Conservation (phyloP, 2,329 filamentous ascomycete species). For the Fusarium nygamai region DNA sequence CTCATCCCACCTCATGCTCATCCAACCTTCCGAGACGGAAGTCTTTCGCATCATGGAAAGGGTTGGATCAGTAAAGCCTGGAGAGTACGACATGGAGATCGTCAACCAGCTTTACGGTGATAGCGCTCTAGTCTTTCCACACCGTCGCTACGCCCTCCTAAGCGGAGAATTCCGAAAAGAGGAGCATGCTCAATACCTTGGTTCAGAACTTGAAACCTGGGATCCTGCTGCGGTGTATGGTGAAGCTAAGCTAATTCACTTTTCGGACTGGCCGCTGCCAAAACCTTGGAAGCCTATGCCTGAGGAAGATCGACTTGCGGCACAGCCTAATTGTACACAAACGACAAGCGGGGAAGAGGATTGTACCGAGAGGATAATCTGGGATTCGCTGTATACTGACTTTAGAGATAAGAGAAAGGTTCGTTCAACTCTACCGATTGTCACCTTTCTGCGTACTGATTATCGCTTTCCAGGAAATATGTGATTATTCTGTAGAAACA, state of each 20-base stretch:
- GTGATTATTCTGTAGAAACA: not conserved
- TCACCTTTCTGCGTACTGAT: rapidly evolving
- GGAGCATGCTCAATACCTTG: conserved; percentile 57
- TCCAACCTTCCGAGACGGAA: conserved; percentile 66
- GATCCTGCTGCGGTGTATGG: conserved; percentile 61
- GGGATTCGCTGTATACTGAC: conserved; percentile 60
- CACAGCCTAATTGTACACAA: conserved; percentile 51
- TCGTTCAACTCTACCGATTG: rapidly evolving
- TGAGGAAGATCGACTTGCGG: not conserved
- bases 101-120: conserved; percentile 70
- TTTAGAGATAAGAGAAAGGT: conserved; percentile 39
- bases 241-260: conserved; percentile 75
- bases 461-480: rapidly evolving
- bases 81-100: conserved; percentile 73
- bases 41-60: conserved; percentile 50
- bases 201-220: conserved; percentile 61
- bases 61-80: conserved; percentile 27
- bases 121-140: conserved; percentile 69
- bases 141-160: conserved; percentile 69
- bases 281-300: conserved; percentile 60
- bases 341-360: conserved; percentile 61
- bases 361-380: conserved; percentile 29
- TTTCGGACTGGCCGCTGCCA: conserved; percentile 76
- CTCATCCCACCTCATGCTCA: conserved; percentile 67
- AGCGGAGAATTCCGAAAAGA: conserved; percentile 69